Conservation (phyloP, 2,329 filamentous ascomycete species). For the Cytospora schulzeri region DNA sequence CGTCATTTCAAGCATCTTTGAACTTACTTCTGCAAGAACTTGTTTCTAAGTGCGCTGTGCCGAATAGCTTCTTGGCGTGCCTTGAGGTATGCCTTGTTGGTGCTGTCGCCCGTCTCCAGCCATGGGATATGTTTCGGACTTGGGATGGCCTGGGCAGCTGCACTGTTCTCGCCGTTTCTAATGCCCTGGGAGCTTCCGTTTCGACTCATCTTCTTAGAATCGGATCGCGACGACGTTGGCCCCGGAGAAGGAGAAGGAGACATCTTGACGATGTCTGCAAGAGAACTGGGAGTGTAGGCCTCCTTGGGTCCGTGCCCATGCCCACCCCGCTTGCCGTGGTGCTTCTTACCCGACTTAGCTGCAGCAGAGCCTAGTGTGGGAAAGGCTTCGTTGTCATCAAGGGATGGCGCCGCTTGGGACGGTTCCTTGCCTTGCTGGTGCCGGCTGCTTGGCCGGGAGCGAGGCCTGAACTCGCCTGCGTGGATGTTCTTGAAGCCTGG, state of each 20-base stretch:
- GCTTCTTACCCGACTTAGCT: conserved; percentile 80
- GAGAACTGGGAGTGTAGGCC: conserved; percentile 68
- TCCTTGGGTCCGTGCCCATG: conserved; percentile 74
- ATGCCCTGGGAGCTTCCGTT: conserved; percentile 67
- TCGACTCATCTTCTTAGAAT: conserved; percentile 60
- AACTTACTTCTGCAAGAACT: conserved; percentile 87
- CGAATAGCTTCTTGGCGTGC: conserved; percentile 95
- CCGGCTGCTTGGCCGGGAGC: conserved; percentile 83
- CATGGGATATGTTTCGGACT: conserved; percentile 92
- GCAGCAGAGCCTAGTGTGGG: conserved; percentile 80
- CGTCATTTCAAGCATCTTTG: neutral
- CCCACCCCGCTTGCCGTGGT: conserved; percentile 87
- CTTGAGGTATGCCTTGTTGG: conserved; percentile 93
- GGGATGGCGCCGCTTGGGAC: conserved; percentile 69
- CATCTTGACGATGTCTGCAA: conserved; percentile 96
- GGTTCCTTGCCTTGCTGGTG: conserved; percentile 66
- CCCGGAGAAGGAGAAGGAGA: conserved; percentile 85
- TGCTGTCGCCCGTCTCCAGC: conserved; percentile 88
- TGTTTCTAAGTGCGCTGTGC: conserved; percentile 93
- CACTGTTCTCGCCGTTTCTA: conserved; percentile 74
- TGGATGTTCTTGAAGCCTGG: conserved; percentile 70
- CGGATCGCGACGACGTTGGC: conserved; percentile 61
- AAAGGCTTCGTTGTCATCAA: conserved; percentile 95
- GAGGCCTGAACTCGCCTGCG: conserved; percentile 65
- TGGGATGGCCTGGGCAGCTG: conserved; percentile 79